Evolutionary conservation across 768 basidiomycete species (phyloP).

Genomic region (Ramaria sp.): DNA sequence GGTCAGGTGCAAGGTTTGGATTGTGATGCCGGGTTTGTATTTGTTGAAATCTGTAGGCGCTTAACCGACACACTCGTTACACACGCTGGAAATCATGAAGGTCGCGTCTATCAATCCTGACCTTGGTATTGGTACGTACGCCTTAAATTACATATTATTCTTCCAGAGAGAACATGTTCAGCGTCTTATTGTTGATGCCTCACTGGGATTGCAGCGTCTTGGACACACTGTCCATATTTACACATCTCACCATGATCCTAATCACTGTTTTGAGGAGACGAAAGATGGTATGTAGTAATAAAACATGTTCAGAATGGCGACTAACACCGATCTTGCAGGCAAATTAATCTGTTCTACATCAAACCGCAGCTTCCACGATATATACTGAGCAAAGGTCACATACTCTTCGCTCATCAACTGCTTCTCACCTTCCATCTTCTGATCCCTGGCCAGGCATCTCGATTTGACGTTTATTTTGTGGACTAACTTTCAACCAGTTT

Average conservation of each 20-base stretch:
- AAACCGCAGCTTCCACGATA: slow-evolving; percentile 72
- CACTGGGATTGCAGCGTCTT: too few relatives aligned
- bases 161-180: slow-evolving; percentile 40
- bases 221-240: slow-evolving; percentile 86
- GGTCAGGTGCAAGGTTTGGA: too few relatives aligned
- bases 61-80: too few relatives aligned
- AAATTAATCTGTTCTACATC: slow-evolving; percentile 64
- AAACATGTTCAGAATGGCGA: slow-evolving; percentile 24
- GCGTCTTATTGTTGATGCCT: slow-evolving; percentile 88
- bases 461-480: slow-evolving; percentile 82
- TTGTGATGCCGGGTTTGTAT: too few relatives aligned
- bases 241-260: too few relatives aligned
- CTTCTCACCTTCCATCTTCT: slow-evolving; percentile 68
- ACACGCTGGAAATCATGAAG: slow-evolving; percentile 27
- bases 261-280: too few relatives aligned
- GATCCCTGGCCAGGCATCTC: slow-evolving; percentile 24
- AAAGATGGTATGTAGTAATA: too few relatives aligned
- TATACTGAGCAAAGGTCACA: slow-evolving; percentile 71
- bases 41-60: too few relatives aligned
- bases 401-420: slow-evolving; percentile 85
- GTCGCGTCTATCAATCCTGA: slow-evolving; percentile 92
- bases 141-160: neutral
- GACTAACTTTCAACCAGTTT: slow-evolving; percentile 95
- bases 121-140: slow-evolving; percentile 70
- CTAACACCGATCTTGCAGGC: slow-evolving; percentile 39